Evolutionary conservation across 2,329 filamentous ascomycete genomes (phyloP), one percentile per base, ranked within the genome.

Genomic region (Cercospora citrullina): DNA sequence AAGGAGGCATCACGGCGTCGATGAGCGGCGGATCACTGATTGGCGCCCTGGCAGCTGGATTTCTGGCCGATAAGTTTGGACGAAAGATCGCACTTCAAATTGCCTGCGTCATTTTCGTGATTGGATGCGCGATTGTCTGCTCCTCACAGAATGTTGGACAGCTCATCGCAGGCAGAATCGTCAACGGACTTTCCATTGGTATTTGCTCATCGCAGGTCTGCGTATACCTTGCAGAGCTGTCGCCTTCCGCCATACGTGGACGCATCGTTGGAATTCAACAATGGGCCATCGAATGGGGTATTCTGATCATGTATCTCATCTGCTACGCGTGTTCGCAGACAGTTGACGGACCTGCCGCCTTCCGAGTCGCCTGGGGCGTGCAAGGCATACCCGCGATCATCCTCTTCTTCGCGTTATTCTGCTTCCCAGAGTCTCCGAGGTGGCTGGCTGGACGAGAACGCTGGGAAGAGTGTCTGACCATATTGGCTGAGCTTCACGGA

Each of bases 241-340:
- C 88, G 21, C 85, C 85, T 59, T 83, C 84, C 2, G 78, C 77
- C 21, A 81, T 80, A 70, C 84, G 89, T 69, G 89, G 89, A 21
- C 84, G 87, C 51, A 83, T 93, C 39, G 89, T 93, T n/a, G 87
- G 89, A 67, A 85, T 87, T 48, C 90, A 92, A 76, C 90, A 93
- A 77, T 90, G 89, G 82, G 88, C 90, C 28, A 92, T 93, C 68
- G 90, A 90, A 72, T 75, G 75, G 75, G 73, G 87, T 69, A 90
- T 90, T 69, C 75, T 90, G 64, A 88, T 90, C 79, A 90, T 90
- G 86, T 91, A 89, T 81, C 88, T 75, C 74, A 85, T 91, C 77
- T 86, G 87, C 33, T 86, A 88, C 73, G 90, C 87, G n/a, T 86
- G 85, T 75, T 87, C 85, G 10, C 59, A 53, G 28, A 68, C 65